Percentiles rank a stretch among this genome's conserved stretches.
These are phyloP conservation scores for Cyclocybe cylindracea DNA, from an alignment of 768 basidiomycete species.

Conservation along the genomic window DNA sequence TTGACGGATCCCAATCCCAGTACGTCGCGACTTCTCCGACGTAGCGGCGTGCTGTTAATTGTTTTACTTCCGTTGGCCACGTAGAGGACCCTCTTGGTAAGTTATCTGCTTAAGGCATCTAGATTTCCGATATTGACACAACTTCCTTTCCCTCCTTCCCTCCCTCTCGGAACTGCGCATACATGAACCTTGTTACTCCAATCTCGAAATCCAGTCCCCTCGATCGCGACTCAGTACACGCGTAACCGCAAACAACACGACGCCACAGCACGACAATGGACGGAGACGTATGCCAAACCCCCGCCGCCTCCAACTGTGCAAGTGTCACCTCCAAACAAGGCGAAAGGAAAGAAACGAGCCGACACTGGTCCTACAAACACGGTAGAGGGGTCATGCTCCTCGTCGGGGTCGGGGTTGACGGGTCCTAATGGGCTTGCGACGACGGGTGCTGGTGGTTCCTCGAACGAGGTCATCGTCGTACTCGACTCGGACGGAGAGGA, in stretches of 20 bases:
- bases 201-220: constrained; percentile 48
- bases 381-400: constrained; percentile 14
- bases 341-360: constrained; percentile 37
- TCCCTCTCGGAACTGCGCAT: background rate
- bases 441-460: background rate
- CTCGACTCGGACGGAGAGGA: constrained; percentile 32
- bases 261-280: constrained; percentile 77
- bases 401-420: constrained; percentile 10
- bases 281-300: constrained; percentile 61
- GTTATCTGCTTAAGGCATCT: constrained; percentile 7
- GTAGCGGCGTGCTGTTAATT: constrained; percentile 2
- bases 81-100: constrained; percentile 73
- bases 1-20: constrained; percentile 94
- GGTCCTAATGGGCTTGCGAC: background rate
- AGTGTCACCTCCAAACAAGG: constrained; percentile 22
- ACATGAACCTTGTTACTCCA: background rate
- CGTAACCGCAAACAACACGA: constrained; percentile 74
- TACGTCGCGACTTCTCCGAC: constrained; percentile 37
- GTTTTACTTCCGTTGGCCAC: constrained; percentile 1
- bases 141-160: background rate
- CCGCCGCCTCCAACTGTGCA: constrained; percentile 25
- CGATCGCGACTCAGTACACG: constrained; percentile 69
- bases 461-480: constrained; percentile 24
- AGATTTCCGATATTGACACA: background rate
- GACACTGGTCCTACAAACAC: constrained; percentile 15